A percentile compares a stretch with the other conserved stretches of the same genome.
Conservation (phyloP, 805 yeast genomes). For the Cyberlindnera maritima region DNA sequence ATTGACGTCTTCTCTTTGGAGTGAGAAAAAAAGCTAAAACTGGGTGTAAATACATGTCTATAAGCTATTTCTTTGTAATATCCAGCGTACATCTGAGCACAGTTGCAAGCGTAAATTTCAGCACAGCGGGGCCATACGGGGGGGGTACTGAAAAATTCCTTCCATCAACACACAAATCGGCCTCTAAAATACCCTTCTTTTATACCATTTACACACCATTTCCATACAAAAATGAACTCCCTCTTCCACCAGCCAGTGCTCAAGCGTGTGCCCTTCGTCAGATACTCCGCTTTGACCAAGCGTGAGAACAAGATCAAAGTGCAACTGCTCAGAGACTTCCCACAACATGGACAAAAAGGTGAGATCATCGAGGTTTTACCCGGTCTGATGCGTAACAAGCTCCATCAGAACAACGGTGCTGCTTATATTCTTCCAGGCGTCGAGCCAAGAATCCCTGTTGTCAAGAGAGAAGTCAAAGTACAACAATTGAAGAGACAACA, state of each 20-base stretch:
- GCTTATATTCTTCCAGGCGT: conserved; percentile 48
- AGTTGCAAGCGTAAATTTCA: too few relatives aligned
- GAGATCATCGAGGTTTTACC: conserved; percentile 75
- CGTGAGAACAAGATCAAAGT: conserved; percentile 59
- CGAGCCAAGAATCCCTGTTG: conserved; percentile 28
- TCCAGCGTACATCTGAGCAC: too few relatives aligned
- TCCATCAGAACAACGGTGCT: conserved; percentile 74
- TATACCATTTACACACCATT: too few relatives aligned
- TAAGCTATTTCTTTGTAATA: too few relatives aligned
- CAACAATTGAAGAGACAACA: conserved; percentile 9
- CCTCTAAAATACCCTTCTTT: too few relatives aligned
- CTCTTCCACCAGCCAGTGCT: conserved; percentile 9
- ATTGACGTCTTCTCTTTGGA: conserved; percentile 23
- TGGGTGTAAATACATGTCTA: too few relatives aligned
- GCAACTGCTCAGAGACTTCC: conserved; percentile 70
- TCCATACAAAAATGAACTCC: not conserved
- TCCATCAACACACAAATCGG: conserved; percentile 3
- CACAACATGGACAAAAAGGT: conserved; percentile 64
- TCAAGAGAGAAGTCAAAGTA: conserved; percentile 19
- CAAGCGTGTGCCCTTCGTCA: conserved; percentile 31
- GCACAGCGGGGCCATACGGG: too few relatives aligned
- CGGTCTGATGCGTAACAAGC: conserved; percentile 75
- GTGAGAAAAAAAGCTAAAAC: too few relatives aligned
- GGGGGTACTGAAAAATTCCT: conserved; percentile 17
- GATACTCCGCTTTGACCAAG: conserved; percentile 46